Base-by-base conservation (phyloP, 495 filamentous ascomycete species). In the Trichoderma virens region DNA sequence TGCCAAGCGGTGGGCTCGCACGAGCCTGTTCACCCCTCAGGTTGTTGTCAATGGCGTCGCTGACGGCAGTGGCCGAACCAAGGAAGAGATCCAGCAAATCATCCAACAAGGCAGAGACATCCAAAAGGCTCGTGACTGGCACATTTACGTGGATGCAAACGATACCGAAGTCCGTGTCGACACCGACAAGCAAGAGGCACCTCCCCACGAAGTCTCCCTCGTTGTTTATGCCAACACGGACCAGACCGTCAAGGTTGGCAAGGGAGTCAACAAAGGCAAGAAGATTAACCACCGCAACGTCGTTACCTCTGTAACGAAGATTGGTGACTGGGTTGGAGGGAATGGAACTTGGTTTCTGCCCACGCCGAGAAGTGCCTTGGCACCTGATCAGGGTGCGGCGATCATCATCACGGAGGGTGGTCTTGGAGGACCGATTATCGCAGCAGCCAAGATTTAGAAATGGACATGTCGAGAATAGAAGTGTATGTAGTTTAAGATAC, bases 321-420 rank as follows among this genome's bases (percentile, higher is more conserved):
- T 70, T 59, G 69, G 67, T 5, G 65, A 70, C 28, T 70, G 69
- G 69, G 62, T 13, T 18, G 69, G 69, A 20, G 69, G 69, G 1
- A 62, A 68, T 54, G 62, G 51, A 56, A 67, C 25, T 47, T 60
- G 66, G 60, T 59, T n/a, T 41, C 66, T 63, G 56, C 68, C 68
- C 3, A 14, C 38, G 56, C 20, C 64, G 6, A 59, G 64, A 20
- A n/a, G 60, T 16, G 11, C n/a, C 18, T 7, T 63, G 38, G 31
- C 23, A 8, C 27, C 39, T 2, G 68, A 64, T 13, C 38, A 64
- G 23, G 61, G 66, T 9, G 64, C 66, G n/a, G 66, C 65, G 43
- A 66, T 67, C 3, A 18, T 68, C 1, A 35, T 70, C 25, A 56
- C 51, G 28, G 66, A 70, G 56, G 66, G n/a, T 1, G 60, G 23